Evolutionary conservation across 2,329 filamentous ascomycete species (phyloP), one percentile per base, ranked within the genome.

Genomic region (Aspergillus pseudonomiae): DNA sequence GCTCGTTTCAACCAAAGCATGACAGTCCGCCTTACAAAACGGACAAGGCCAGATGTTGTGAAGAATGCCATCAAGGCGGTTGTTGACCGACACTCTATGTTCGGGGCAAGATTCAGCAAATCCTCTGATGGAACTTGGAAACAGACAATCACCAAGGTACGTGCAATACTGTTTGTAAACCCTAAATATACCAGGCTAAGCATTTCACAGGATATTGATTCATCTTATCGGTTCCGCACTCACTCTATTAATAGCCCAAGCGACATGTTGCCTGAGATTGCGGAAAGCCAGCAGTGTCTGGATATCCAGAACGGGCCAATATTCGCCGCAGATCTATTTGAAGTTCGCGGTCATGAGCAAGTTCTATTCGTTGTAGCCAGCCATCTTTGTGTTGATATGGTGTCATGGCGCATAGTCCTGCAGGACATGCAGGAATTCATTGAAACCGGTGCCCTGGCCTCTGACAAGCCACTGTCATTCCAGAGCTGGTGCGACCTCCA

Each of bases 401-500:
- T 73, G 0, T 73, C 70, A 14, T 73, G 70, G 70, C 73, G 76
- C 21, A 73, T 78, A 48, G 71, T 78, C 24, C 63, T 78, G 4
- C 73, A 77, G 19, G 77, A 79, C 39, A 67, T 79, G 1, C 70
- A 78, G 60, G 77, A 78, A 30, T 68, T 75, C 16, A 63, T 79
- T 24, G 68, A 78, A 12, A 69, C 72, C 11, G 73, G 74, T 3
- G 72, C 73, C 7, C 64, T 78, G 6, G 69, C 73, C n/a, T 67
- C 67, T 11, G 74, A 76, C 7, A 76, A 75, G 48, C 71, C 76
- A 2, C 64, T 80, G 2, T 75, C 77, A 11, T 80, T 80, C 72
- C 76, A 79, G 57, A 72, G 68, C 55, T 80, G 78, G 78, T 76
- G 74, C 48, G 68, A 70, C 6, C 64, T 78, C 61, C 77, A 79